phyloP scores from a whole-genome alignment of 768 basidiomycete genomes.

The Rhodotorula sphaerocarpa region DNA sequence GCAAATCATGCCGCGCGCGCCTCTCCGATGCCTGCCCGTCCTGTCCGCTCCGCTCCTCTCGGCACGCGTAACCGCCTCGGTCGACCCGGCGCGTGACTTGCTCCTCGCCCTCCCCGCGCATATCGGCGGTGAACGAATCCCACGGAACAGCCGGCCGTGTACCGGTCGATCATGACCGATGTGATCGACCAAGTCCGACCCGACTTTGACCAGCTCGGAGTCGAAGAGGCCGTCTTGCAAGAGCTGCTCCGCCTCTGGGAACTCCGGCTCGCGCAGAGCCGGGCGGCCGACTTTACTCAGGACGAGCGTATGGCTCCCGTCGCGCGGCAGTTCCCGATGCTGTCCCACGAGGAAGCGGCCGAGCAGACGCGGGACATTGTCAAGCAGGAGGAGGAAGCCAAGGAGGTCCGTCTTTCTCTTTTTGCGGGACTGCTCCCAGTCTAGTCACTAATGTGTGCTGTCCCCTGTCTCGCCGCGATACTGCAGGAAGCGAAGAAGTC shows the following conservation, averaged over 20 bases:
- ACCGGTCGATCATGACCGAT: slow-evolving; percentile 92
- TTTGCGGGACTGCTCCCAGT: no score
- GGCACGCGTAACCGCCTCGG: not conserved
- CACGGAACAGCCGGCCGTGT: slow-evolving; percentile 46
- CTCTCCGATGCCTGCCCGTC: no score
- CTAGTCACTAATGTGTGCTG: no score
- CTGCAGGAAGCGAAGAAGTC: slow-evolving; percentile 18
- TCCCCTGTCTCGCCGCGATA: no score
- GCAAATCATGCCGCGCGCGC: no score
- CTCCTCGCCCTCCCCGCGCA: not conserved
- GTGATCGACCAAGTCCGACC: slow-evolving; percentile 71
- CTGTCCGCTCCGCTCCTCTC: not conserved
- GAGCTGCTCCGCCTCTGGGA: slow-evolving; percentile 98
- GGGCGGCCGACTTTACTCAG: slow-evolving; percentile 80
- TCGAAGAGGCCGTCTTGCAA: slow-evolving; percentile 78
- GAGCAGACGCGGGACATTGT: not conserved
- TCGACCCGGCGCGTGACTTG: no score
- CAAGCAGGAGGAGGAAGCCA: slow-evolving; percentile 2
- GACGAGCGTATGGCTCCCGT: slow-evolving; percentile 32
- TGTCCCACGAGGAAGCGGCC: not conserved
- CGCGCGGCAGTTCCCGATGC: slow-evolving; percentile 17
- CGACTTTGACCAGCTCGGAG: slow-evolving; percentile 95
- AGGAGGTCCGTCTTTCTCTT: slow-evolving; percentile 27
- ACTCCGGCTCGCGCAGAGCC: slow-evolving; percentile 80
- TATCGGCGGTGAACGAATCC: not conserved